Percentiles rank a stretch among this genome's conserved stretches.
Evolutionary conservation across 192 early-diverging fungal genomes (phyloP).

Genomic region (Entomortierella parvispora): DNA sequence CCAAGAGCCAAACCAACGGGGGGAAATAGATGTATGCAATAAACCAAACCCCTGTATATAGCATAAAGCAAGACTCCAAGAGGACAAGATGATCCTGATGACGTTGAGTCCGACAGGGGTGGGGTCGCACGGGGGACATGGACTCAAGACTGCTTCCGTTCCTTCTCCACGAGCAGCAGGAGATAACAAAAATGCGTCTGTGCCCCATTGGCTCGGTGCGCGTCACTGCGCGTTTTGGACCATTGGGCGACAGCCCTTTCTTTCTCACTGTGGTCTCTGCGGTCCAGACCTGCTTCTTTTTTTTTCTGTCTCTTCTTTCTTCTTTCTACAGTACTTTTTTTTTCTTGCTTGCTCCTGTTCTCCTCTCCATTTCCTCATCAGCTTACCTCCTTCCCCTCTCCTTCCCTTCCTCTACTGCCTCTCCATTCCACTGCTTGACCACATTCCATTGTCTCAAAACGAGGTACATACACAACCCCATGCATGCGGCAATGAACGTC

Average conservation of each 20-base stretch:
- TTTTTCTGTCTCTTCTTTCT: not conserved
- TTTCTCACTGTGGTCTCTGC: not conserved
- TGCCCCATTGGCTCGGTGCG: no score
- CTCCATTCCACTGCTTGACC: not conserved
- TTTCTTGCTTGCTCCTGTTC: not conserved
- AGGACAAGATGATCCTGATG: no score
- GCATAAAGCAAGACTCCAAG: no score
- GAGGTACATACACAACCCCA: not conserved
- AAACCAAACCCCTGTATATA: no score
- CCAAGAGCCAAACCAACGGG: conserved; percentile 34
- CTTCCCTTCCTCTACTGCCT: not conserved
- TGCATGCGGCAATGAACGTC: not conserved
- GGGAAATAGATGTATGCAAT: not conserved
- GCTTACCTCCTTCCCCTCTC: not conserved
- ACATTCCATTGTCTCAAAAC: not conserved
- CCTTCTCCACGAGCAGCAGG: no score
- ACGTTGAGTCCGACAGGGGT: no score
- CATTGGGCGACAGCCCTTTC: no score
- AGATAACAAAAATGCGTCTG: no score
- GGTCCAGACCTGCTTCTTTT: not conserved
- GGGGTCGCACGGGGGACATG: no score
- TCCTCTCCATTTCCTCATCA: not conserved
- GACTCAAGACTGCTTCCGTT: no score
- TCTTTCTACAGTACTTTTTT: not conserved
- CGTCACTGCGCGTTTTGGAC: no score